These are phyloP conservation scores for Ogataea ramenticola DNA, from an alignment of 805 yeast species.

Conservation along the genomic window DNA sequence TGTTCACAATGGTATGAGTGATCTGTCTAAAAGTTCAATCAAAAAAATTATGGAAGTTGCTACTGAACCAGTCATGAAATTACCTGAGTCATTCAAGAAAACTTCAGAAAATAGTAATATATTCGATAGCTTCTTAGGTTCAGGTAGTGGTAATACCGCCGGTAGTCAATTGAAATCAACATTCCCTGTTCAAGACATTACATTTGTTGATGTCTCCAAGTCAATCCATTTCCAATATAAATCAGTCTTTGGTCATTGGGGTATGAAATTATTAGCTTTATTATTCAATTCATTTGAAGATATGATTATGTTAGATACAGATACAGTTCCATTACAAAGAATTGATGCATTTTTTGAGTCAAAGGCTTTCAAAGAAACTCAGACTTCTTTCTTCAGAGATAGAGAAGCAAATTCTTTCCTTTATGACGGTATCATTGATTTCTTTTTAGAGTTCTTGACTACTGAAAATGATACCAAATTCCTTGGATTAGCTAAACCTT, in stretches of 20 bases:
- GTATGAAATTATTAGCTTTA: constrained; percentile 47
- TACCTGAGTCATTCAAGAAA: constrained; percentile 15
- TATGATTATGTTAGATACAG: constrained; percentile 47
- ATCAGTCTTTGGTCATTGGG: constrained; percentile 20
- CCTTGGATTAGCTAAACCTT: constrained; percentile 29
- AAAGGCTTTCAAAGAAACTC: constrained; percentile 27
- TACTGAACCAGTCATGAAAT: constrained; percentile 23
- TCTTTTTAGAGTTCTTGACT: constrained; percentile 42
- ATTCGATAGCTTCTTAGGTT: no score
- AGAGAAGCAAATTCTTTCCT: constrained; percentile 31
- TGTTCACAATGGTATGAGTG: constrained; percentile 31
- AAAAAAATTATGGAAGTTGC: constrained; percentile 28
- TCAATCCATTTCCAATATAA: constrained; percentile 18
- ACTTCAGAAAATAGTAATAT: constrained; percentile 10
- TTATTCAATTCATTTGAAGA: constrained; percentile 53
- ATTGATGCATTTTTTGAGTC: constrained; percentile 30
- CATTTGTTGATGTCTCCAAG: constrained; percentile 27
- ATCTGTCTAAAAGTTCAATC: constrained; percentile 27
- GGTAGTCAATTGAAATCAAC: constrained; percentile 4
- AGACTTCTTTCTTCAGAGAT: constrained; percentile 44
- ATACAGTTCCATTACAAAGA: constrained; percentile 33
- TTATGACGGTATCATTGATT: constrained; percentile 32
- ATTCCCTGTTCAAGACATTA: constrained; percentile 22
- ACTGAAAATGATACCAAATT: constrained; percentile 32
- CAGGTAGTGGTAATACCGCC: no score